Base-by-base conservation (phyloP, 1,139 yeast genomes). In the Candida sanyaensis region DNA sequence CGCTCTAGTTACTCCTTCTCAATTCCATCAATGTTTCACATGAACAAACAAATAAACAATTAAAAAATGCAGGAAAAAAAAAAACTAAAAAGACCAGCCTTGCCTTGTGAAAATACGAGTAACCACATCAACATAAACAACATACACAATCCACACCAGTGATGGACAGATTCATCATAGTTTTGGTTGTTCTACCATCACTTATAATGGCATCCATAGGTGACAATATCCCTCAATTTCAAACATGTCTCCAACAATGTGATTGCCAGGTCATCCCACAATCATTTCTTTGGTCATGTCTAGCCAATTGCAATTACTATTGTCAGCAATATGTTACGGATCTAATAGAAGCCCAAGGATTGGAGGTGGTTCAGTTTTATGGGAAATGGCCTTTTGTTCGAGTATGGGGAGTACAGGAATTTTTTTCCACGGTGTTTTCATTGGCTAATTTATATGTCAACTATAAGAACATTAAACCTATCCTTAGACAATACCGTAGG, bases 311-410 rank as follows among this genome's bases (percentile, higher is more conserved):
- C 55, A 62, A 65, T 48, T 75, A 75, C 54, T 67, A 72, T 48
- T 75, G 80, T 53, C 75, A 66, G 51, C 79, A 72, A 50, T 51
- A 64, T 10, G 56, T 74, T 31, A 70, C 76, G 4, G 56, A 62
- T 30, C 53, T 53, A 27, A 54, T 77, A 31, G 45, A 50, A 21
- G 28, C 28, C 6, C 39, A 48, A 0, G 63, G 64, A 2, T 52
- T 56, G 11, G 63, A 64, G 2, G 60, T 70, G 60, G 76, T 74
- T 10, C 77, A 75, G 50, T 75, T 73, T 51, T 63, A 65, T 48
- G 80, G 80, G 7, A 75, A 75, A 52, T 75, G 80, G 80, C 80
- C 80, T 2, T 75, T 75, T 50, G 50, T 47, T 9, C 57, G 78
- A 40, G 56, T 73, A 2, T 57, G 66, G 17, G 79, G 79, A 1